Percentiles rank a stretch among this genome's conserved stretches.
These are phyloP conservation scores for Talaromyces amestolkiae DNA, from an alignment of 2,329 filamentous ascomycete species.

Conservation along the genomic window DNA sequence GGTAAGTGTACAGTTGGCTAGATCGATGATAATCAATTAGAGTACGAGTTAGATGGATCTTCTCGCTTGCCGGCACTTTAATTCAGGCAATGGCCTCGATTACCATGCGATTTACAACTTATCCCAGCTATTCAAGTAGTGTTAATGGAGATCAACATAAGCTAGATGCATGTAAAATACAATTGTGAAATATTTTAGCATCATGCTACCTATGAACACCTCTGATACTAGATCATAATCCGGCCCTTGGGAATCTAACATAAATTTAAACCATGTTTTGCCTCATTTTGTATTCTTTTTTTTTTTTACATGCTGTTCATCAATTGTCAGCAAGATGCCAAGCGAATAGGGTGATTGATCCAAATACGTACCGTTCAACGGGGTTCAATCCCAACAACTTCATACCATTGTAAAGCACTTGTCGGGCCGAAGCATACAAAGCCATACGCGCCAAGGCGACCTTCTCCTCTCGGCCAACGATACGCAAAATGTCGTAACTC, in stretches of 20 bases:
- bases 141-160: background rate
- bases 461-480: slow-evolving; percentile 59
- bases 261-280: background rate
- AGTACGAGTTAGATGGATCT: background rate
- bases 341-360: background rate
- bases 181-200: background rate
- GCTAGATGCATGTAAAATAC: no score
- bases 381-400: slow-evolving; percentile 63
- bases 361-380: slow-evolving; percentile 51
- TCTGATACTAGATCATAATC: slow-evolving; percentile 28
- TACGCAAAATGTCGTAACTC: slow-evolving; percentile 62
- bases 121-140: background rate
- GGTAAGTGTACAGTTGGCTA: background rate
- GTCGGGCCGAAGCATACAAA: slow-evolving; percentile 61
- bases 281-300: background rate
- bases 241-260: slow-evolving; percentile 10
- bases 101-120: background rate
- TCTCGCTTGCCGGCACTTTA: background rate
- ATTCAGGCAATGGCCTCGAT: no score
- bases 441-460: slow-evolving; percentile 60
- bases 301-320: slow-evolving; percentile 4
- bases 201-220: slow-evolving; percentile 1
- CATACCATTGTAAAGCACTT: slow-evolving; percentile 67
- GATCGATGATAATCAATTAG: background rate
- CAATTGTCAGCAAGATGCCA: background rate